Conservation (phyloP, 345 rosid species). For the Eucalyptus pumila region DNA sequence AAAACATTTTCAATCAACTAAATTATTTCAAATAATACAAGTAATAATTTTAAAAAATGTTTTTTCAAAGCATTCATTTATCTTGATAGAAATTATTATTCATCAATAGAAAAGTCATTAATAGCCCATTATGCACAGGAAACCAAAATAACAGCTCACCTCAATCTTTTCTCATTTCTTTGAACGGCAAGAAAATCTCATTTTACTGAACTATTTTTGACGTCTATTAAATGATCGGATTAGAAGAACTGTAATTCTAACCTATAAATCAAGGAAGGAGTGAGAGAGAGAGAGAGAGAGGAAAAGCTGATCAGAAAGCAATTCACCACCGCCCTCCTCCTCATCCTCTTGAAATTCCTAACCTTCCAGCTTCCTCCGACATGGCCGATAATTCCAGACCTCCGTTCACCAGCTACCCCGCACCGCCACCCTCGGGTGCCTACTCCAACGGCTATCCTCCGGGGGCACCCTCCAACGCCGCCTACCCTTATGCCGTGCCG, state of each 20-base stretch:
- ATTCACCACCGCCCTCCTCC: background rate
- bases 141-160: background rate
- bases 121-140: background rate
- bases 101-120: background rate
- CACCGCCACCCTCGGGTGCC: conserved; percentile 8
- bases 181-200: background rate
- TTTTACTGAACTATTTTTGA: background rate
- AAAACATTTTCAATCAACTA: background rate
- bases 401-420: conserved; percentile 2
- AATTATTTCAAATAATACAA: background rate
- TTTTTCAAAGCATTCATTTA: background rate
- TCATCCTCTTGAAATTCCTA: too few species aligned
- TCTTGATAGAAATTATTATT: background rate
- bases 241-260: background rate
- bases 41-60: background rate
- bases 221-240: background rate
- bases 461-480: conserved; percentile 6
- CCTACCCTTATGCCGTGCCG: conserved; percentile 30
- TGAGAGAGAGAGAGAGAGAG: background rate
- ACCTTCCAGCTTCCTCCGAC: background rate
- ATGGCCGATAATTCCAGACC: background rate
- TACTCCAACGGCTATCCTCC: conserved; percentile 22
- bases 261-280: background rate
- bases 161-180: background rate
- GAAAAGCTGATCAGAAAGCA: background rate